phyloP scores from a whole-genome alignment of 2,329 filamentous ascomycete species.

The Boeremia exigua region DNA sequence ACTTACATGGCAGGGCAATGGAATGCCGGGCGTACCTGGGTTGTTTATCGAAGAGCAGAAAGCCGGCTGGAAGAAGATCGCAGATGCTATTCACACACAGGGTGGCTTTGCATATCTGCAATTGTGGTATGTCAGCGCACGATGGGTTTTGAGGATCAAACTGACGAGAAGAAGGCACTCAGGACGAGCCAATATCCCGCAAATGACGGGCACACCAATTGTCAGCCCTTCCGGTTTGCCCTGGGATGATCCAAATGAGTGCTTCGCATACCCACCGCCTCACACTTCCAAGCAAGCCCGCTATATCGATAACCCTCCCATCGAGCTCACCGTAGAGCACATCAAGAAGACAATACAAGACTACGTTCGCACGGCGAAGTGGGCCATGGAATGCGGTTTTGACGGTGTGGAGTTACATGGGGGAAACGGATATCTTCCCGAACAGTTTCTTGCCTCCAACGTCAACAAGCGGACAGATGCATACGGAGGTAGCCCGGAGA shows the following conservation, averaged over 20 bases:
- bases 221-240: slow-evolving; percentile 53
- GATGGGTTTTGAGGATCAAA: not conserved
- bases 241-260: slow-evolving; percentile 53
- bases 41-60: slow-evolving; percentile 47
- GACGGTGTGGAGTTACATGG: slow-evolving; percentile 60
- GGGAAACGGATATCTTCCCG: slow-evolving; percentile 58
- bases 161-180: slow-evolving; percentile 41
- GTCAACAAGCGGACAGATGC: slow-evolving; percentile 57
- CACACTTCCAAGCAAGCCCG: slow-evolving; percentile 38
- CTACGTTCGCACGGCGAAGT: slow-evolving; percentile 55
- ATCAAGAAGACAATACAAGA: slow-evolving; percentile 52
- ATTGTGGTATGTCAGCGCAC: slow-evolving; percentile 35
- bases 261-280: slow-evolving; percentile 43
- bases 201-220: slow-evolving; percentile 48
- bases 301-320: slow-evolving; percentile 37
- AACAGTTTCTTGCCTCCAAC: slow-evolving; percentile 58
- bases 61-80: slow-evolving; percentile 56
- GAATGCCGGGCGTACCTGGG: slow-evolving; percentile 36
- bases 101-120: slow-evolving; percentile 54
- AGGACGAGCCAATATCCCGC: slow-evolving; percentile 51
- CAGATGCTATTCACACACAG: slow-evolving; percentile 56
- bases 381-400: slow-evolving; percentile 63
- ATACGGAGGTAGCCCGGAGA: slow-evolving; percentile 58
- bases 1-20: slow-evolving; percentile 39
- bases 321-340: slow-evolving; percentile 52